phyloP scores from a whole-genome alignment of 129 eudicot species.

The Kitagawia praeruptora region DNA sequence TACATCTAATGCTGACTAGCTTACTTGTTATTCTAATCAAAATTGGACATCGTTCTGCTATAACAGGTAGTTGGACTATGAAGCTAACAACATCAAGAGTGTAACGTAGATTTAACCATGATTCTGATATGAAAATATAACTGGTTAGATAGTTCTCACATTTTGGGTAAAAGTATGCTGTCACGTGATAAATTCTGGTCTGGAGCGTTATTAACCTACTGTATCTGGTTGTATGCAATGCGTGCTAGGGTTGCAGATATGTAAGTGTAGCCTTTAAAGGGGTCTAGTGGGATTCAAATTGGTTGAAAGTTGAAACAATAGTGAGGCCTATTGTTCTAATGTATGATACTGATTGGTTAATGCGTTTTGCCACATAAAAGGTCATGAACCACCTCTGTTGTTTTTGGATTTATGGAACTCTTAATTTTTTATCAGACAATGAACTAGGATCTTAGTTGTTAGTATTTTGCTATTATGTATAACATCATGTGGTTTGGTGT shows the following conservation, averaged over 20 bases:
- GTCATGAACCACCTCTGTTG: neutral
- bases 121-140: slow-evolving; percentile 17
- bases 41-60: slow-evolving; percentile 28
- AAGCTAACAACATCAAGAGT: slow-evolving; percentile 54
- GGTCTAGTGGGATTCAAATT: neutral
- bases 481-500: neutral
- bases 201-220: neutral
- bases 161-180: slow-evolving; percentile 13
- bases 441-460: neutral
- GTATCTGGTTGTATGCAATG: neutral
- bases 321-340: neutral
- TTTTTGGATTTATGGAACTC: slow-evolving; percentile 3
- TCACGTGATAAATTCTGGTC: slow-evolving; percentile 13
- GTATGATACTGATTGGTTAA: neutral
- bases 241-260: neutral
- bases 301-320: neutral
- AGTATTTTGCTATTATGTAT: neutral
- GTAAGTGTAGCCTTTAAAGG: neutral
- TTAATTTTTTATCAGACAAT: neutral
- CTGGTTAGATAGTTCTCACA: slow-evolving; percentile 19
- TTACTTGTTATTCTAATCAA: neutral
- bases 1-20: slow-evolving; percentile 8
- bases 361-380: neutral
- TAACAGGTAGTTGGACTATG: slow-evolving; percentile 47
- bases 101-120: slow-evolving; percentile 26